phyloP scores from a whole-genome alignment of 331 rosid genomes.

The Quercus lobata region DNA sequence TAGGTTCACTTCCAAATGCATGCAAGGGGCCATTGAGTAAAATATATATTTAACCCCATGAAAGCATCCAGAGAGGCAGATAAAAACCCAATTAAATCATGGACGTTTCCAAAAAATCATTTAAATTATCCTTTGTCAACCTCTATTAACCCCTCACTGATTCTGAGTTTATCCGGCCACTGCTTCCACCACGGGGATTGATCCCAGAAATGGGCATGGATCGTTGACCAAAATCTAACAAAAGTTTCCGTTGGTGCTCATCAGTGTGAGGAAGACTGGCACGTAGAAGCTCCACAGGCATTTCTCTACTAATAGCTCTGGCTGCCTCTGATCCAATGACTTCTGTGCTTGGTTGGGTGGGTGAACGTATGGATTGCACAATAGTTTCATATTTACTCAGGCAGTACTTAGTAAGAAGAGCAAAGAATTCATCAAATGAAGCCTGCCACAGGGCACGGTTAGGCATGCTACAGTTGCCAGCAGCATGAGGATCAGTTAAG shows the following conservation, averaged over 20 bases:
- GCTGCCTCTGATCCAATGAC: slow-evolving; percentile 57
- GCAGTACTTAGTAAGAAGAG: slow-evolving; percentile 63
- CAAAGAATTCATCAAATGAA: slow-evolving; percentile 66
- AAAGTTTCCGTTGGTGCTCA: slow-evolving; percentile 53
- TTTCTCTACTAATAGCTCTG: slow-evolving; percentile 49
- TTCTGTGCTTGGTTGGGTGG: slow-evolving; percentile 33
- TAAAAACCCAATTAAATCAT: neutral
- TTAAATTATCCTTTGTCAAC: neutral
- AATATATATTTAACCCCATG: neutral
- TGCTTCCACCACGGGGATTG: slow-evolving; percentile 40
- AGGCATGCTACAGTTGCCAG: slow-evolving; percentile 39
- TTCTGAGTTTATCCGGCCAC: slow-evolving; percentile 72
- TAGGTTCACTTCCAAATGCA: neutral
- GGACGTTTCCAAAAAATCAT: neutral
- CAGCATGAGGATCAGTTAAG: slow-evolving; percentile 42
- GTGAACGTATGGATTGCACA: slow-evolving; percentile 42
- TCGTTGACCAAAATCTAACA: slow-evolving; percentile 63
- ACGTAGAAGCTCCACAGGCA: slow-evolving; percentile 77
- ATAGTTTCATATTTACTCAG: slow-evolving; percentile 61
- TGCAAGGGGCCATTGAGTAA: neutral
- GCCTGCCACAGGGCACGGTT: slow-evolving; percentile 68
- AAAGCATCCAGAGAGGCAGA: neutral
- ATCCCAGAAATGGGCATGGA: slow-evolving; percentile 58
- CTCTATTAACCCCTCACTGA: slow-evolving; percentile 48
- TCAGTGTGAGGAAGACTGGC: slow-evolving; percentile 86